Evolutionary conservation across 257 asterid genomes (phyloP), one percentile per base, ranked within the genome.

Genomic region (Prunella vulgaris): DNA sequence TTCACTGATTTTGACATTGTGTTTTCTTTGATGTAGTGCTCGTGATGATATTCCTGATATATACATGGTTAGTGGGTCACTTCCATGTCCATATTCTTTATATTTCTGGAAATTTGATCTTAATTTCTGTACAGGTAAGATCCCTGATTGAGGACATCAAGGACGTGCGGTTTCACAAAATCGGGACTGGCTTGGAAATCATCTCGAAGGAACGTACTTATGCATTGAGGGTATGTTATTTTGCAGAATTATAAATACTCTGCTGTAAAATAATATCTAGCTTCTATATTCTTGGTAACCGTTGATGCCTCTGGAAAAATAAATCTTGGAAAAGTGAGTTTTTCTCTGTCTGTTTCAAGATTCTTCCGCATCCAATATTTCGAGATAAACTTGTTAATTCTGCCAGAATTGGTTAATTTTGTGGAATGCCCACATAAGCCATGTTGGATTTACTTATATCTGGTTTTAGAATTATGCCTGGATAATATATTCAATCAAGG

Each of bases 131-230:
- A 20, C 68, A 88, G 97, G 97, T 88, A 74, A 84, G 95, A 77
- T 93, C 97, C 54, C 93, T 93, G 53, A 81, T 93, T 75, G 99
- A 93, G 82, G 97, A 93, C 77, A 90, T 93, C 80, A 93, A 88
- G 83, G 97, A 87, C 58, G 99, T 93, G 73, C 79, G 96, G 42
- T 93, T 93, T 86, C 96, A 88, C 84, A 93, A 93, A 79, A 83
- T 89, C 42, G 96, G 99, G 59, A 86, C 87, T 51, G 93, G 99
- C 44, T 77, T 93, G 85, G 97, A 90, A 80, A 85, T 83, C 32
- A 93, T 90, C 69, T 80, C 96, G 0, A 86, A 76, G 72, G 95
- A 85, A 46, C 88, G 89, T 37, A 84, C 95, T 59, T 83, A 76
- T 75, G 95, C 90, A 5, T 66, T 90, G 76, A 86, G 82, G 92